A percentile compares a stretch with the other conserved stretches of the same genome.
Conservation (phyloP, 2,329 filamentous ascomycete genomes). For the Claviceps digitariae region DNA sequence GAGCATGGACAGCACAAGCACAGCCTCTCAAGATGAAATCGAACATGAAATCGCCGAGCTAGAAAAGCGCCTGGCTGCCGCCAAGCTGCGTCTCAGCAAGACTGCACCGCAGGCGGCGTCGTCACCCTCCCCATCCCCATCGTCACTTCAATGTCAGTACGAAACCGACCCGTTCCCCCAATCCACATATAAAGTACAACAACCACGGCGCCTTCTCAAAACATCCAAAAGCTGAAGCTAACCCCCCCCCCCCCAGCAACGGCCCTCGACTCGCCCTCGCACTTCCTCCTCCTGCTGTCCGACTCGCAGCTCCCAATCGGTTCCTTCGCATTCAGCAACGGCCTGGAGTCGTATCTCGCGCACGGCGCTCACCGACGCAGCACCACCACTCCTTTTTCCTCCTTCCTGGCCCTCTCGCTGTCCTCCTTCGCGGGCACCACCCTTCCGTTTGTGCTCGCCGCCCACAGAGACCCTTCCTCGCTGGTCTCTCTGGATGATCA, state of each 20-base stretch:
- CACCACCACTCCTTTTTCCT: constrained; percentile 33
- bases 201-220: too few species aligned
- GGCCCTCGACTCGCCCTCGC: constrained; percentile 21
- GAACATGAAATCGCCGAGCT: constrained; percentile 45
- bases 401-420: constrained; percentile 58
- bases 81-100: constrained; percentile 27
- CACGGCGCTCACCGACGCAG: constrained; percentile 34
- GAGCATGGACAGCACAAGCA: constrained; percentile 5
- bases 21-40: constrained; percentile 16
- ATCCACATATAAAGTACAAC: too few species aligned
- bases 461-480: constrained; percentile 38
- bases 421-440: constrained; percentile 58
- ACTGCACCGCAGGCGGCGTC: neutral
- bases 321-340: constrained; percentile 77
- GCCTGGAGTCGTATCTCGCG: constrained; percentile 68
- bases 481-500: constrained; percentile 55
- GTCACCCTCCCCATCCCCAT: neutral
- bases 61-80: constrained; percentile 35
- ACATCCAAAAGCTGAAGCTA: too few species aligned
- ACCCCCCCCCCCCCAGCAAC: too few species aligned
- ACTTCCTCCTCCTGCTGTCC: constrained; percentile 63
- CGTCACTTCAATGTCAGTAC: constrained; percentile 1
- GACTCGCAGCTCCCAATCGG: constrained; percentile 73
- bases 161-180: neutral
- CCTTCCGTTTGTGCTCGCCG: constrained; percentile 61